Base-by-base conservation (phyloP, 345 rosid genomes). In the Cardamine occulta region DNA sequence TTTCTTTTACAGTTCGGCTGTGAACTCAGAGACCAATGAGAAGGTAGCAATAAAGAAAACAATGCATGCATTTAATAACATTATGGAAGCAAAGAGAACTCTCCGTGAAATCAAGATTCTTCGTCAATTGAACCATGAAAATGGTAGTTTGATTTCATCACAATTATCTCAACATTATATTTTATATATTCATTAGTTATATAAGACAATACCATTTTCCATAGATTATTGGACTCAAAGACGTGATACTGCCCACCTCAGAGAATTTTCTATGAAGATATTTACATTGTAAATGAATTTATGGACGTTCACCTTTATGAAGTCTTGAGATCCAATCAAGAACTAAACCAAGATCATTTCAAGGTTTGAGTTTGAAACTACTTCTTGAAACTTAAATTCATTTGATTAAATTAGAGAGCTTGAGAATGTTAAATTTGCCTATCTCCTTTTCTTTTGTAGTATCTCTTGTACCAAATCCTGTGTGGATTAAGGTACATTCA, bases 91-190 rank as follows among this genome's bases (percentile, higher is more conserved):
- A 14, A 94, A 94, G 88, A 88, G 97, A 84, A 89, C 97, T 8
- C 95, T 94, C 42, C 96, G 98, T 2, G 98, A 91, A 87, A 91
- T 91, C 89, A 94, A 90, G 88, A 82, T 94, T 61, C 97, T 94
- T 78, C 90, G 97, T 28, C 98, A 91, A 80, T 87, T 94, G 85
- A 88, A 90, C 73, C 98, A 94, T 86, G 97, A 91, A 84, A 91
- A 90, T 71, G 98, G 91, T 78, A 80, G 93, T 94, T 57, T 45
- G 4, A 42, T 90, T 74, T 65, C 56, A 29, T 40, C 53, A 19
- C 45, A 34, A 14, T 64, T 37, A 5, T 47, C 13, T 45, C 11
- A 12, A 9, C 9, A 10, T 28, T 45, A 28, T 66, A 42, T 8
- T 7, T 8, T 51, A 4, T 31, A 3, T 19, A 6, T 35, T 15